Evolutionary conservation across 1,284 basidiomycete species (phyloP), one percentile per base, ranked within the genome.

Genomic region (Tilletia horrida): DNA sequence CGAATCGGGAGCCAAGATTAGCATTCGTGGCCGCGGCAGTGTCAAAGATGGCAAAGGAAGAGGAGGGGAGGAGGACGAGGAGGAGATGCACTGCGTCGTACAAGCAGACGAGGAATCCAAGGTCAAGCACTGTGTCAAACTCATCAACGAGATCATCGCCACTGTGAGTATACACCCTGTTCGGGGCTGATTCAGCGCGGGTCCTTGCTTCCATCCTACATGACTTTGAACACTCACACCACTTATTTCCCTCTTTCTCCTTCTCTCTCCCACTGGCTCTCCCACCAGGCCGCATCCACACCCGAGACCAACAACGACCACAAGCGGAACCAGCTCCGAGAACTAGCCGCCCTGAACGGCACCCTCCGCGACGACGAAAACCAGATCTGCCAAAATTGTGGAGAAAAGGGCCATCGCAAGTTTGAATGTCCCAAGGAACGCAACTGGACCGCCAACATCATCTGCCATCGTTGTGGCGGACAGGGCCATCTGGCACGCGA

Each of bases 231-330:
- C 47, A 48, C 47, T 47, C 45, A 2, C 21, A 21, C 50, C 25
- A 3, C 2, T 13, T 13, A 55, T 44, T 25, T 40, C 50, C 29
- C 42, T 35, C 23, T 27, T 14, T 16, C 4, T 6, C 11, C 50
- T 18, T 13, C 2, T 35, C 13, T 18, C 21, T 47, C 13, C 6
- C n/a, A 8, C 25, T 65, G 4, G 18, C 44, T 9, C 48, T 50
- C 23, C 9, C 21, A 21, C 27, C 55, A 95, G 92, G 94, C 96
- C 67, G 96, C 96, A 3, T 97, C 94, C 23, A 97, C 94, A 2
- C 96, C 96, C 1, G 96, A 99, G 85, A 94, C 93, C 45, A 93
- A 98, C 84, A 99, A 99, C 82, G 95, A 97, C 81, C 96, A 99
- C 85, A 99, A 99, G 83, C 90, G 96, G 64, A 97, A 95, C 82